Evolutionary conservation across 2,329 filamentous ascomycete species (phyloP), one percentile per base, ranked within the genome.

Genomic region (Arthrobotrys iridis): DNA sequence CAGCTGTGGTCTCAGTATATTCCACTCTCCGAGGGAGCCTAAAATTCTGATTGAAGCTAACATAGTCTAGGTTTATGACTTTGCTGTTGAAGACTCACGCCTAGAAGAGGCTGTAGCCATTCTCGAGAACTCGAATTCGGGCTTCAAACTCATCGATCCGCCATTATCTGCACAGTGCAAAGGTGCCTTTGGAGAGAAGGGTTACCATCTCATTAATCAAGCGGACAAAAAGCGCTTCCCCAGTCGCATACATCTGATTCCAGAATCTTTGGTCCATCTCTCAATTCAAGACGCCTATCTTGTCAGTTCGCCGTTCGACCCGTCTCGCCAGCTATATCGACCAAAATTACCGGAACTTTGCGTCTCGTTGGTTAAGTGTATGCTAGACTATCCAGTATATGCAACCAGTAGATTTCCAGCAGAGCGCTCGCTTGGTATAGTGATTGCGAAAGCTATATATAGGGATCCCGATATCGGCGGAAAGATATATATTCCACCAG

Each of bases 211-310:
- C 26, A 20, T 50, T 46, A 18, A 35, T 28, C 13, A 50, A 35
- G 18, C 7, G 8, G 59, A 63, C 24, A 28, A 15, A 6, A 20
- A 46, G 20, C 8, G 28, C 10, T 48, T 11, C 8, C 40, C 57
- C 3, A 24, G 28, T 0, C 8, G 8, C 2, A 7, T 63, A 15
- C 59, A 63, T 50, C 26, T 63, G 20, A 20, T 63, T 2, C 41
- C 59, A 6, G 59, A 40, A 33, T 63, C 59, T 2, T 28, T 63
- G 4, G 59, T 63, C 10, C 59, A 63, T 28, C 41, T 63, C 15
- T 63, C 59, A 10, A 50, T 20, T 10, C 30, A 50, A 7, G 43
- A 63, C 5, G 24, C 40, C n/a, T n/a, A 63, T 2, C 41, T 24
- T 8, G 26, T 26, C 15, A 10, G 4, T 22, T 63, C 59, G 15